Conservation (phyloP, 2,329 filamentous ascomycete genomes). For the Orbilia blumenaviensis region DNA sequence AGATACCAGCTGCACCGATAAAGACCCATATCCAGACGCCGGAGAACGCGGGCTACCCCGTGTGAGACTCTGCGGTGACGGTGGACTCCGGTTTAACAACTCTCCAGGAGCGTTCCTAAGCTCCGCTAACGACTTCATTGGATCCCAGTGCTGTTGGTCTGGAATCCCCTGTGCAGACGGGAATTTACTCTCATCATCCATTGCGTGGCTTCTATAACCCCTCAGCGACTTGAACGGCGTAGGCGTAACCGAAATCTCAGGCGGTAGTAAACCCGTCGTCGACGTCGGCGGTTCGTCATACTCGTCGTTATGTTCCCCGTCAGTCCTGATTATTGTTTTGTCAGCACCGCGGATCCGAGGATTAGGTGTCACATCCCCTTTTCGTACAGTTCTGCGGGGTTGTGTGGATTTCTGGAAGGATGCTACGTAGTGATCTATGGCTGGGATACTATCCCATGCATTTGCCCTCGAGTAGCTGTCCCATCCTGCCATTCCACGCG, state of each 20-base stretch:
- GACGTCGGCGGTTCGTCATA: background rate
- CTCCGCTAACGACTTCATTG: conserved; percentile 48
- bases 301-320: background rate
- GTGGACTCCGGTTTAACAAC: conserved; percentile 54
- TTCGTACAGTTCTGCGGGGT: conserved; percentile 8
- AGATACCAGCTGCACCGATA: conserved; percentile 49
- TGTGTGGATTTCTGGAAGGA: conserved; percentile 60
- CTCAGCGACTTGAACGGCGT: conserved; percentile 54
- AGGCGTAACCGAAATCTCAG: conserved; percentile 56
- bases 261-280: conserved; percentile 14
- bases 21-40: conserved; percentile 52
- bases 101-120: conserved; percentile 49
- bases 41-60: conserved; percentile 55
- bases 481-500: conserved; percentile 68
- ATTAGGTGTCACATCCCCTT: conserved; percentile 40
- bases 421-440: conserved; percentile 87
- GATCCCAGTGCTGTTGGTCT: conserved; percentile 57
- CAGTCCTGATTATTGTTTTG: conserved; percentile 17
- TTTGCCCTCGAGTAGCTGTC: conserved; percentile 78
- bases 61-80: conserved; percentile 56
- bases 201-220: conserved; percentile 52
- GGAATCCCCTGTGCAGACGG: conserved; percentile 57
- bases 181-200: conserved; percentile 56
- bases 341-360: conserved; percentile 16
- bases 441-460: conserved; percentile 90